A percentile compares a stretch with the other conserved stretches of the same genome.
These are phyloP conservation scores for Yarrowia alimentaria DNA, from an alignment of 805 yeast genomes.

Conservation along the genomic window DNA sequence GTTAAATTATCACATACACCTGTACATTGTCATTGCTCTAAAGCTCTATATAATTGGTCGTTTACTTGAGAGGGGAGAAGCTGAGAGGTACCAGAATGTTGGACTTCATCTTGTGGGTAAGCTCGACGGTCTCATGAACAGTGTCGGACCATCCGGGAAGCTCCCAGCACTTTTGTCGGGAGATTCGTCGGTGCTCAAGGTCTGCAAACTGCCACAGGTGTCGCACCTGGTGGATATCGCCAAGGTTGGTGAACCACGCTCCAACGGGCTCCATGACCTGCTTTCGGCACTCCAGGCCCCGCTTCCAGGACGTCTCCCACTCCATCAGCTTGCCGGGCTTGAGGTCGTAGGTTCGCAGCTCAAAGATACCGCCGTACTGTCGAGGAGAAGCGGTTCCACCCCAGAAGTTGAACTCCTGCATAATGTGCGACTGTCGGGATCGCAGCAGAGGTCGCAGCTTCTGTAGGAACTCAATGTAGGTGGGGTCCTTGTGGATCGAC, in stretches of 20 bases:
- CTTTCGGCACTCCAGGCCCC: conserved; percentile 45
- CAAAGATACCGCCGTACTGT: conserved; percentile 45
- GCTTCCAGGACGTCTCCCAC: conserved; percentile 46
- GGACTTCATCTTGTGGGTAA: conserved; percentile 42
- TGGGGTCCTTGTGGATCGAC: conserved; percentile 37
- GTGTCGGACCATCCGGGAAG: conserved; percentile 49
- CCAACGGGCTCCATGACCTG: conserved; percentile 50
- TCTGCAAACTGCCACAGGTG: conserved; percentile 49
- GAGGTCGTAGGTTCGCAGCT: conserved; percentile 43
- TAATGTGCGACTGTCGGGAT: conserved; percentile 40
- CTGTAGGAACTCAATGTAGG: conserved; percentile 37
- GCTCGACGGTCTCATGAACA: conserved; percentile 45
- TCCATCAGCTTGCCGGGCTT: conserved; percentile 45
- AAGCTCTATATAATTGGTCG: neutral
- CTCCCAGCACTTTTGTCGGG: conserved; percentile 47
- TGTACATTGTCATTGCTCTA: too few species aligned
- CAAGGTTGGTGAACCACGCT: conserved; percentile 47
- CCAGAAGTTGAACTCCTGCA: conserved; percentile 48
- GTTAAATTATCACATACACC: too few species aligned
- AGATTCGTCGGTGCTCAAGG: conserved; percentile 44
- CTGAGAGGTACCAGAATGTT: conserved; percentile 43
- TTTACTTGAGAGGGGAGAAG: conserved; percentile 43
- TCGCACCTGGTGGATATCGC: conserved; percentile 44
- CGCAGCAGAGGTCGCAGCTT: conserved; percentile 39
- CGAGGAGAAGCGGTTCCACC: conserved; percentile 48